Percentiles rank a stretch among this genome's conserved stretches.
These are phyloP conservation scores for Nothophoma quercina DNA, from an alignment of 2,329 filamentous ascomycete species.

Conservation along the genomic window DNA sequence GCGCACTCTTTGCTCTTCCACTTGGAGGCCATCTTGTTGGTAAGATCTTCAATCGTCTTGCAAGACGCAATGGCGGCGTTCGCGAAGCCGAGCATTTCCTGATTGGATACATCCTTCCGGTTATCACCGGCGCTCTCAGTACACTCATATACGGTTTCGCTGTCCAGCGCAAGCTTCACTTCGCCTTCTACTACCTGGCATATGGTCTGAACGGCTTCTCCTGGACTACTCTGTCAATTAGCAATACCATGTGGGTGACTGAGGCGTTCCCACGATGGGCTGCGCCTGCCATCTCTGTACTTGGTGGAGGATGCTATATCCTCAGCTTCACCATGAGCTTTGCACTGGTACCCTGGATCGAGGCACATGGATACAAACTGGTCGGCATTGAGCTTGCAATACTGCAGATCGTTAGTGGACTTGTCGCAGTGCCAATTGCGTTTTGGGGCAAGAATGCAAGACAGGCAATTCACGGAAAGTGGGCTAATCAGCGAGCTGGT, in stretches of 20 bases:
- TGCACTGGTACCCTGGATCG: conserved; percentile 34
- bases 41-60: conserved; percentile 27
- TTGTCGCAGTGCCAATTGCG: conserved; percentile 37
- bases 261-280: conserved; percentile 46
- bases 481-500: conserved; percentile 36
- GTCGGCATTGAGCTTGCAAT: conserved; percentile 46
- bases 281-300: conserved; percentile 37
- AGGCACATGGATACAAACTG: conserved; percentile 34
- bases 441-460: conserved; percentile 42
- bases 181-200: conserved; percentile 29
- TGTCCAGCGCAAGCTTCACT: conserved; percentile 24
- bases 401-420: conserved; percentile 42
- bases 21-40: conserved; percentile 17
- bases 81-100: conserved; percentile 45
- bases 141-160: conserved; percentile 38
- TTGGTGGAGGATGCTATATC: conserved; percentile 34
- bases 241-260: conserved; percentile 41
- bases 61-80: conserved; percentile 37
- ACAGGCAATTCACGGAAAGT: conserved; percentile 39
- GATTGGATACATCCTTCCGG: conserved; percentile 36
- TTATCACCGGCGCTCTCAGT: conserved; percentile 31
- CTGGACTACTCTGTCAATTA: conserved; percentile 32
- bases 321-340: conserved; percentile 35
- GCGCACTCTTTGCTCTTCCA: conserved; percentile 29
- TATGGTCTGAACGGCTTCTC: conserved; percentile 42